Conservation (phyloP, 805 yeast genomes). For the Candida ascalaphidarum region DNA sequence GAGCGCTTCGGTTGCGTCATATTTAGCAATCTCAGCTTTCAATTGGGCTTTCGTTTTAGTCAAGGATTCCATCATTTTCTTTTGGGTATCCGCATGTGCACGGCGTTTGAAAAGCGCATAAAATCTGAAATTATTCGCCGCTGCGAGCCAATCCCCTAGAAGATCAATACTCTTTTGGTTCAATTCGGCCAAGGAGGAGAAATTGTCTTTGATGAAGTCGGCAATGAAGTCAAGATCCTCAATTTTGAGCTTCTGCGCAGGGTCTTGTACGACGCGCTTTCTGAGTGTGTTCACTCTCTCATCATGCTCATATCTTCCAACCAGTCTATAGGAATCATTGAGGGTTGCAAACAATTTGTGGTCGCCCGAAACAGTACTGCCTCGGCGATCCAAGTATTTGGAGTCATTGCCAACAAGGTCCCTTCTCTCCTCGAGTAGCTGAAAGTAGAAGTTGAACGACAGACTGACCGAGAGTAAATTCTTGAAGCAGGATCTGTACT, state of each 20-base stretch:
- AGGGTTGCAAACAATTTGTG: slow-evolving; percentile 16
- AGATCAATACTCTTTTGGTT: no score
- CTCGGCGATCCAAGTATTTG: slow-evolving; percentile 2
- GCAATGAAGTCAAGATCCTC: slow-evolving; percentile 18
- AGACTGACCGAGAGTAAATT: slow-evolving; percentile 13
- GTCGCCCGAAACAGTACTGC: slow-evolving; percentile 1
- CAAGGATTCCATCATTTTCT: no score
- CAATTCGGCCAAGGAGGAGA: slow-evolving; percentile 9
- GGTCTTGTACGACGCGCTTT: slow-evolving; percentile 8
- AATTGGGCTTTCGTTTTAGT: slow-evolving; percentile 6
- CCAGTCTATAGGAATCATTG: slow-evolving; percentile 18
- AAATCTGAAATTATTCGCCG: slow-evolving; percentile 19
- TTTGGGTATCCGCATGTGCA: no score
- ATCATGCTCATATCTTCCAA: slow-evolving; percentile 17
- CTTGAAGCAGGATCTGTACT: slow-evolving; percentile 15
- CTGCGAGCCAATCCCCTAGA: slow-evolving; percentile 15
- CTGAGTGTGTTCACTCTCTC: slow-evolving; percentile 10
- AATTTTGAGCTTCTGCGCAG: slow-evolving; percentile 6
- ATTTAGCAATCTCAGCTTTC: slow-evolving; percentile 1
- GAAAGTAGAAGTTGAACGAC: slow-evolving; percentile 19
- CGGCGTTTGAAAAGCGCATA: slow-evolving; percentile 7
- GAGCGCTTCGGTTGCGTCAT: slow-evolving; percentile 3
- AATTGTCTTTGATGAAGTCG: slow-evolving; percentile 9
- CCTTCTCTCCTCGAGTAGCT: slow-evolving; percentile 17
- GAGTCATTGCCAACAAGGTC: slow-evolving; percentile 11